Percentiles rank a stretch among this genome's conserved stretches.
phyloP scores from a whole-genome alignment of 2,329 filamentous ascomycete species.

The Sclerotinia trifoliorum region DNA sequence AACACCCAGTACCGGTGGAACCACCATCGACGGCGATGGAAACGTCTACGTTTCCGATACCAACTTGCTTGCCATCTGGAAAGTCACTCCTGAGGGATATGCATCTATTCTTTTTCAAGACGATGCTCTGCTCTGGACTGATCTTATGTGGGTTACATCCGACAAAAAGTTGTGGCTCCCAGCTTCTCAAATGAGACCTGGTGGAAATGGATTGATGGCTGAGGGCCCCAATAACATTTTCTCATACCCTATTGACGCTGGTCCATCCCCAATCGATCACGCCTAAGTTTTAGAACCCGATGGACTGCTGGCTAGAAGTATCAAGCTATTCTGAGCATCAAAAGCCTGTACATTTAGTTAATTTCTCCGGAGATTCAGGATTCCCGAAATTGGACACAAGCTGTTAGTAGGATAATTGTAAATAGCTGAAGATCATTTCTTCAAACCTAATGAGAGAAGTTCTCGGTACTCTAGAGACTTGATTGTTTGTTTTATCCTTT shows the following conservation, averaged over 20 bases:
- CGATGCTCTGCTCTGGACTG: slow-evolving; percentile 26
- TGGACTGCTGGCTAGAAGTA: background rate
- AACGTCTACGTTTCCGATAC: slow-evolving; percentile 43
- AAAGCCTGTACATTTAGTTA: background rate
- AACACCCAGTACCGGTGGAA: slow-evolving; percentile 5
- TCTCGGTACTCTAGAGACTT: background rate
- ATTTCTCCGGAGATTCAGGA: background rate
- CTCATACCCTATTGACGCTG: slow-evolving; percentile 27
- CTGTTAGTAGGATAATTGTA: background rate
- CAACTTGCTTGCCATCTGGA: slow-evolving; percentile 32
- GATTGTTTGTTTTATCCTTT: background rate
- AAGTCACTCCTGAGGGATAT: slow-evolving; percentile 24
- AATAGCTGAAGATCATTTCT: background rate
- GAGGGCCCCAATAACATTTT: slow-evolving; percentile 27
- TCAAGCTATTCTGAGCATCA: background rate
- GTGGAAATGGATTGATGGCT: slow-evolving; percentile 24
- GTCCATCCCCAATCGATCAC: slow-evolving; percentile 25
- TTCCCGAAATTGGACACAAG: background rate
- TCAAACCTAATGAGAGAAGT: background rate
- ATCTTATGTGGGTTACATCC: slow-evolving; percentile 27
- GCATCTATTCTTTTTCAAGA: slow-evolving; percentile 28
- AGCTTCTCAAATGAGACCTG: slow-evolving; percentile 27
- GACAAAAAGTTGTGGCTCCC: slow-evolving; percentile 28
- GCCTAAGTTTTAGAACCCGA: background rate
- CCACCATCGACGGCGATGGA: slow-evolving; percentile 39